These are phyloP conservation scores for Penicillium cinerascens DNA, from an alignment of 495 filamentous ascomycete species.

Conservation along the genomic window DNA sequence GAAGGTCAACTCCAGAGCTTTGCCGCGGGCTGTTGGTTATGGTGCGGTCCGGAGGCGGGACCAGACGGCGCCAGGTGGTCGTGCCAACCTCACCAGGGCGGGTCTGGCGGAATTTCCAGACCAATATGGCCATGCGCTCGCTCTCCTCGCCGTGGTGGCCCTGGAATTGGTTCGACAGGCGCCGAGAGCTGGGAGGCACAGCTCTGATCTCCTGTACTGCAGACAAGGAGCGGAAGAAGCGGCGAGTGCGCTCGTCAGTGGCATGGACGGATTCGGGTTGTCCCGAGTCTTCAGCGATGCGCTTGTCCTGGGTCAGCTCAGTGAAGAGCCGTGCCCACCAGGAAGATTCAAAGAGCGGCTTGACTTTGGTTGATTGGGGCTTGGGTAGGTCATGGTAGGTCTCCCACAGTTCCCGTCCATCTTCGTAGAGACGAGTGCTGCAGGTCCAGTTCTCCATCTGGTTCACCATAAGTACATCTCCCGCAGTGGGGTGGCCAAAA, in stretches of 20 bases:
- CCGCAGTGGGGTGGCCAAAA: slow-evolving; percentile 35
- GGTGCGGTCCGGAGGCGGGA: slow-evolving; percentile 39
- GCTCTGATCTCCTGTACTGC: slow-evolving; percentile 51
- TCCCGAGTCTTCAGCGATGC: slow-evolving; percentile 33
- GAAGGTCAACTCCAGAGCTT: slow-evolving; percentile 35
- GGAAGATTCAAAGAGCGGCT: slow-evolving; percentile 44
- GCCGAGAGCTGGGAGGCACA: slow-evolving; percentile 27
- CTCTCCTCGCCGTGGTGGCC: slow-evolving; percentile 29
- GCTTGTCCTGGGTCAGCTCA: slow-evolving; percentile 38
- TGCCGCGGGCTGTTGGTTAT: slow-evolving; percentile 38
- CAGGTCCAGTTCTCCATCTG: slow-evolving; percentile 49
- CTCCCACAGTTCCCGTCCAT: slow-evolving; percentile 32
- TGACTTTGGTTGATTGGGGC: slow-evolving; percentile 40
- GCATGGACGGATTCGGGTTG: slow-evolving; percentile 32
- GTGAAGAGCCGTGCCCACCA: slow-evolving; percentile 52
- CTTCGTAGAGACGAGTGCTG: slow-evolving; percentile 44
- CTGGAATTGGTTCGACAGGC: slow-evolving; percentile 30
- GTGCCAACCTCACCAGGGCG: slow-evolving; percentile 42
- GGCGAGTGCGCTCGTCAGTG: slow-evolving; percentile 36
- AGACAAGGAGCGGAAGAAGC: slow-evolving; percentile 42
- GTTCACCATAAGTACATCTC: slow-evolving; percentile 34
- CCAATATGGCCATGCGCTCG: slow-evolving; percentile 47
- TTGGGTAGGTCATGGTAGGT: slow-evolving; percentile 35
- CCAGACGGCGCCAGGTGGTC: slow-evolving; percentile 51
- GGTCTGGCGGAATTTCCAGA: slow-evolving; percentile 54